A percentile compares a stretch with the other conserved stretches of the same genome.
These are phyloP conservation scores for Entomortierella beljakovae DNA, from an alignment of 192 early-diverging fungal species.

Conservation along the genomic window DNA sequence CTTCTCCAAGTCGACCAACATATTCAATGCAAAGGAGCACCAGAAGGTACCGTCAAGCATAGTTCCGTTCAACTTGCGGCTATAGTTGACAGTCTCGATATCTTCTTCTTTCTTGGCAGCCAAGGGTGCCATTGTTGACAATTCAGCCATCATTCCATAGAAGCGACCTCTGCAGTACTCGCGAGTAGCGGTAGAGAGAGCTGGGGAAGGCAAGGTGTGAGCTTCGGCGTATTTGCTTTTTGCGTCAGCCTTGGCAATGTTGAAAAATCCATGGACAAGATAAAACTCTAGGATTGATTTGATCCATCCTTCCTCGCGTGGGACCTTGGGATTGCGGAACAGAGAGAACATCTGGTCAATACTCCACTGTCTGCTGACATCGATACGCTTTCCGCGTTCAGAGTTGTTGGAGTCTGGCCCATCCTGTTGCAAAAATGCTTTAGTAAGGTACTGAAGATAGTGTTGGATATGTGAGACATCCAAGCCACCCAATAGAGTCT, in stretches of 20 bases:
- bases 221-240: slow-evolving; percentile 59
- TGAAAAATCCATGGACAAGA: slow-evolving; percentile 79
- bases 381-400: slow-evolving; percentile 53
- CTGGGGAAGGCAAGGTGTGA: slow-evolving; percentile 59
- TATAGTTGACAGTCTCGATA: slow-evolving; percentile 42
- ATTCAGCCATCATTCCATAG: slow-evolving; percentile 74
- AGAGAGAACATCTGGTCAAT: slow-evolving; percentile 85
- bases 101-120: slow-evolving; percentile 54
- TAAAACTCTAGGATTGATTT: slow-evolving; percentile 73
- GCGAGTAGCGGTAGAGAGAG: slow-evolving; percentile 65
- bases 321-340: slow-evolving; percentile 76
- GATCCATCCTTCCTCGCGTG: slow-evolving; percentile 83
- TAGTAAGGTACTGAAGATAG: slow-evolving; percentile 81
- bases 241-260: slow-evolving; percentile 59
- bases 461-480: slow-evolving; percentile 72
- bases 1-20: slow-evolving; percentile 58
- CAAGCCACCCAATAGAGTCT: slow-evolving; percentile 78
- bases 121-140: slow-evolving; percentile 66
- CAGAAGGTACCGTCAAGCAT: slow-evolving; percentile 72
- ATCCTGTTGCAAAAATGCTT: slow-evolving; percentile 71
- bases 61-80: slow-evolving; percentile 62
- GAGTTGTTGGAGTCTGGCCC: slow-evolving; percentile 47
- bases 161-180: slow-evolving; percentile 73
- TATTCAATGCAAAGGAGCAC: slow-evolving; percentile 65
- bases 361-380: slow-evolving; percentile 80